Conservation (phyloP, 345 rosid genomes). For the Arabis hirsuta region DNA sequence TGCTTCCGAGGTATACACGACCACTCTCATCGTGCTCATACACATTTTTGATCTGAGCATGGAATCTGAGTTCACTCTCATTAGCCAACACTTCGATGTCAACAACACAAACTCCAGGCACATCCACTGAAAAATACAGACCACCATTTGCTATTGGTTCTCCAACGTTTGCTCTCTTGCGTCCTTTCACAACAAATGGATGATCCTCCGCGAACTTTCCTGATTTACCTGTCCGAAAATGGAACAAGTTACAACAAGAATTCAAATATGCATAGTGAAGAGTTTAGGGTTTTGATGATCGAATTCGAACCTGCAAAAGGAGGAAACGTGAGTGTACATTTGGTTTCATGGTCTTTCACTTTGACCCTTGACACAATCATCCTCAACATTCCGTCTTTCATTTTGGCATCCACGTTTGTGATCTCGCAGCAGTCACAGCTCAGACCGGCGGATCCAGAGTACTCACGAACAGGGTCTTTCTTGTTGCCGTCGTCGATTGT, state of each 20-base stretch:
- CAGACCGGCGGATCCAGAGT: constrained; percentile 30
- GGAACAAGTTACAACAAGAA: not conserved
- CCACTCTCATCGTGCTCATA: constrained; percentile 27
- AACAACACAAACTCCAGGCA: constrained; percentile 23
- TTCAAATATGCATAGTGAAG: not conserved
- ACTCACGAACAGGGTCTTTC: not conserved
- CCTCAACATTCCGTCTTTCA: constrained; percentile 37
- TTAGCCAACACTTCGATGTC: not conserved
- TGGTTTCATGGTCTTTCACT: constrained; percentile 24
- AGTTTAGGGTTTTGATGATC: not conserved
- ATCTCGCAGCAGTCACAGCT: constrained; percentile 43
- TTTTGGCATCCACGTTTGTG: constrained; percentile 25
- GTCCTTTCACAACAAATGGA: constrained; percentile 30
- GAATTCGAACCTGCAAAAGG: constrained; percentile 26
- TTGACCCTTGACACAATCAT: constrained; percentile 35
- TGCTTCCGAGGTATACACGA: constrained; percentile 15
- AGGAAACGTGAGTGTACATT: constrained; percentile 27
- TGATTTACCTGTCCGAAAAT: not conserved
- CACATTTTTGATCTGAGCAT: constrained; percentile 16
- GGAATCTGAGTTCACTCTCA: not conserved
- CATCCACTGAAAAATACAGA: not conserved
- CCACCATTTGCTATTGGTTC: not conserved
- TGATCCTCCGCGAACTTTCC: constrained; percentile 19
- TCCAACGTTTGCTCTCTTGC: not conserved
- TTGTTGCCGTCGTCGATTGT: not conserved